Percentiles rank a stretch among this genome's conserved stretches.
These are phyloP conservation scores for Magnusiomyces sp. DNA, from an alignment of 1,139 yeast genomes.

Conservation along the genomic window DNA sequence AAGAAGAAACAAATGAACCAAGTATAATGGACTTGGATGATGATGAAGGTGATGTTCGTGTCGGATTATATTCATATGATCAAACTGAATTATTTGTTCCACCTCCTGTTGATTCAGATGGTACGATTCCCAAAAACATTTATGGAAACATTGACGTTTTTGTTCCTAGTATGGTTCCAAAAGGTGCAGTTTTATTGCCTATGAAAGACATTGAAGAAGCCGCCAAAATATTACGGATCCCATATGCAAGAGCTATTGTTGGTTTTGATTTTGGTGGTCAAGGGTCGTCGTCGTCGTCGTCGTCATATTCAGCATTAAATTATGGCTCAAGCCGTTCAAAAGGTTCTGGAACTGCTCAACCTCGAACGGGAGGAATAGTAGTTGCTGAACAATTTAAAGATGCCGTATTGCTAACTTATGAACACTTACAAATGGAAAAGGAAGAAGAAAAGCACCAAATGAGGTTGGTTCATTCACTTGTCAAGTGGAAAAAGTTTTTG, in stretches of 20 bases:
- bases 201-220: constrained; percentile 55
- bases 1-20: neutral
- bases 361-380: constrained; percentile 69
- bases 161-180: constrained; percentile 72
- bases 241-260: constrained; percentile 79
- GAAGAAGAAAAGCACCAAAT: constrained; percentile 40
- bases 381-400: constrained; percentile 56
- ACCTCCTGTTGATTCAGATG: constrained; percentile 50
- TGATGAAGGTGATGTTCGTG: constrained; percentile 22
- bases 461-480: constrained; percentile 46
- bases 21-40: constrained; percentile 7
- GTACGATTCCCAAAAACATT: constrained; percentile 62
- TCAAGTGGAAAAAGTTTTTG: constrained; percentile 66
- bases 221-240: constrained; percentile 59
- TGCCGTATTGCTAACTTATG: constrained; percentile 53
- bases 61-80: constrained; percentile 59
- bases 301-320: constrained; percentile 5
- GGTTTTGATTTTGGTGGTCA: constrained; percentile 61
- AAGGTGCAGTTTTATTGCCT: constrained; percentile 59
- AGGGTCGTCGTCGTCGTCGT: constrained; percentile 6
- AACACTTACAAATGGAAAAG: constrained; percentile 48
- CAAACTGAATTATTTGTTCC: constrained; percentile 71
- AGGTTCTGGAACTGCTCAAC: constrained; percentile 39
- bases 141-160: constrained; percentile 81
- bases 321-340: neutral